Base-by-base conservation (phyloP, 106 monocot species). In the Allium sativum region DNA sequence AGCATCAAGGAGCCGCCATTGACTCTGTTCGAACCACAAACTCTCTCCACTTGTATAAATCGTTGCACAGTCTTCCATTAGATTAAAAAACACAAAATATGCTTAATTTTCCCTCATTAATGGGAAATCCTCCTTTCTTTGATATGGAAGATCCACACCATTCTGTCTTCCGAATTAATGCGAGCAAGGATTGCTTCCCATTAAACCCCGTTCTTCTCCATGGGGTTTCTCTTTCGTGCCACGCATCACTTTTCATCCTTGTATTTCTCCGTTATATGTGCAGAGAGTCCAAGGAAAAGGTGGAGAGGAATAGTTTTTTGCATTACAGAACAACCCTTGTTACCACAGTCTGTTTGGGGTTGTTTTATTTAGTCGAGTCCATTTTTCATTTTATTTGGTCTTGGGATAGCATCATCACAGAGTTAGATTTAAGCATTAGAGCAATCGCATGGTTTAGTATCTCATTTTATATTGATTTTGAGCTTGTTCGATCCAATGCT, bases 181-280 rank as follows among this genome's bases (percentile, higher is more conserved):
- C 41, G 44, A 44, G 18, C 15, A 0, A n/a, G 0, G 10, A 44
- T 60, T 21, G 9, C 21, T 48, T 62, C 46, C 31, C 22, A n/a
- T 65, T 62, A 44, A 56, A 67, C 44, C 77, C 86, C 22, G 18
- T 73, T 3, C 45, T 60, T 65, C 21, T 82, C 19, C 87, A 68
- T 66, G 78, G 56, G 42, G 59, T 82, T 74, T 88, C 74, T 19
- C 77, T 64, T 57, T 70, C 65, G 7, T 82, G 65, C 65, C 84
- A 93, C 70, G 59, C 82, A 12, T 53, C 55, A 10, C 42, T 93
- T 14, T 67, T 85, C 40, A 48, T 74, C 18, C n/a, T 62, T 42
- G 60, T 93, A 4, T 70, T 70, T 19, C 45, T 78, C 7, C 13
- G 70, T 45, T 85, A 77, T 77, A 62, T 70, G 43, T 59, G 40